These are phyloP conservation scores for Rhodomyrtus psidioides DNA, from an alignment of 441 rosid species.

Conservation along the genomic window DNA sequence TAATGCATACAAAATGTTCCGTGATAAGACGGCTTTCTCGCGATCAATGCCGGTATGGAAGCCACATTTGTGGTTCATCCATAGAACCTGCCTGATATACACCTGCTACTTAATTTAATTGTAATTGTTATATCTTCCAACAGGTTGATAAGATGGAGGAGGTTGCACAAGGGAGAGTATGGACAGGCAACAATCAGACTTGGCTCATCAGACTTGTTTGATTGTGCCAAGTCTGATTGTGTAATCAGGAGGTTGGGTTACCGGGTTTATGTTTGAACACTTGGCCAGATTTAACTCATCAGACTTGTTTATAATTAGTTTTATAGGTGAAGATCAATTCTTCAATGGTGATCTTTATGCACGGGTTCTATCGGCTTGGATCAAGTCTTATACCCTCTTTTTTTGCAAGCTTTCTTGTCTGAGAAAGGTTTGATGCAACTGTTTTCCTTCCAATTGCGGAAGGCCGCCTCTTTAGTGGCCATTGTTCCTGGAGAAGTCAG, in stretches of 20 bases:
- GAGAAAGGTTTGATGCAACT: conserved; percentile 30
- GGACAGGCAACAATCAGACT: conserved; percentile 97
- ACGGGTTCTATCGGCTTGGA: too few species aligned
- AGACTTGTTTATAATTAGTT: too few species aligned
- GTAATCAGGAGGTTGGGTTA: too few species aligned
- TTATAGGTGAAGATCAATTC: too few species aligned
- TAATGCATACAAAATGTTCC: conserved; percentile 68
- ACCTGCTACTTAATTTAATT: neutral
- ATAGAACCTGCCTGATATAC: neutral
- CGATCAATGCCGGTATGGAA: conserved; percentile 75
- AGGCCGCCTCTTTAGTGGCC: conserved; percentile 22
- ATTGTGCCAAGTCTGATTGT: too few species aligned
- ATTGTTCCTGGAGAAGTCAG: conserved; percentile 32
- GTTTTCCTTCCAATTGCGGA: conserved; percentile 18
- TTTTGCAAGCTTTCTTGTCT: conserved; percentile 28
- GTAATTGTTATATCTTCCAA: neutral
- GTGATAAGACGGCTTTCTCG: conserved; percentile 80
- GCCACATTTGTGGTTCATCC: neutral
- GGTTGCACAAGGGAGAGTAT: conserved; percentile 97
- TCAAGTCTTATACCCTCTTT: conserved; percentile 5
- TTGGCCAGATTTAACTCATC: too few species aligned
- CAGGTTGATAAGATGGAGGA: conserved; percentile 92
- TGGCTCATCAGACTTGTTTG: too few species aligned
- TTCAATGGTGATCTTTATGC: too few species aligned
- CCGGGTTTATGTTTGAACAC: too few species aligned